Evolutionary conservation across 169 alveolate genomes (phyloP), one percentile per base, ranked within the genome.

Genomic region (Plasmodium malariae): DNA sequence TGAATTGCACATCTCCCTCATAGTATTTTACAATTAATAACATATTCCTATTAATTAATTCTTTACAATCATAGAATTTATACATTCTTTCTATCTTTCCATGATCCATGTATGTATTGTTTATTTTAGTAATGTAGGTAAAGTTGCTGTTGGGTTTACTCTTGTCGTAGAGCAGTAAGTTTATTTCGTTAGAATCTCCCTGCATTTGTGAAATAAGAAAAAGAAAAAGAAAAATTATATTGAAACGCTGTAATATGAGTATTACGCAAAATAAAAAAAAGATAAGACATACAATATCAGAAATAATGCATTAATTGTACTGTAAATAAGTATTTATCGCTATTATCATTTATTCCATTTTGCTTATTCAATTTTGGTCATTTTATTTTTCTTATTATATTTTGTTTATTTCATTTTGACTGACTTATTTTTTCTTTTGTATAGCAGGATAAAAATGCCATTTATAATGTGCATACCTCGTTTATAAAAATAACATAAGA

Each of bases 61-160:
- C 70, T 62, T 76, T 76, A 37, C 63, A 55, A 65, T 76, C 89
- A 36, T 76, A 76, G 63, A 76, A 76, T 65, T 76, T 76, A 40
- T 76, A 76, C 48, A 76, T 65, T n/a, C 45, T 76, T 36, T 28
- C 34, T 12, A 76, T 55, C 55, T 28, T 65, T 3, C 89, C 89
- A 62, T 62, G 68, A 28, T 76, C 76, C 9, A 76, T 76, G 37
- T 76, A 54, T 62, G 89, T 76, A 69, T 67, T 76, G 37, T 62
- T 60, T 76, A 76, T 76, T 76, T 62, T 76, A 48, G 78, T 30
- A n/a, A 76, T 54, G 37, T 76, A 76, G 19, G 76, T 62, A 28
- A 76, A 65, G 37, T 67, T 76, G 36, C 45, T 63, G n/a, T 67
- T 48, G 11, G 63, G 54, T 76, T 76, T 76, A 17, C 45, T 37